Percentiles rank a stretch among this genome's conserved stretches.
These are phyloP conservation scores for Urochloa ruziziensis DNA, from an alignment of 176 grass and related monocot species.

Conservation along the genomic window DNA sequence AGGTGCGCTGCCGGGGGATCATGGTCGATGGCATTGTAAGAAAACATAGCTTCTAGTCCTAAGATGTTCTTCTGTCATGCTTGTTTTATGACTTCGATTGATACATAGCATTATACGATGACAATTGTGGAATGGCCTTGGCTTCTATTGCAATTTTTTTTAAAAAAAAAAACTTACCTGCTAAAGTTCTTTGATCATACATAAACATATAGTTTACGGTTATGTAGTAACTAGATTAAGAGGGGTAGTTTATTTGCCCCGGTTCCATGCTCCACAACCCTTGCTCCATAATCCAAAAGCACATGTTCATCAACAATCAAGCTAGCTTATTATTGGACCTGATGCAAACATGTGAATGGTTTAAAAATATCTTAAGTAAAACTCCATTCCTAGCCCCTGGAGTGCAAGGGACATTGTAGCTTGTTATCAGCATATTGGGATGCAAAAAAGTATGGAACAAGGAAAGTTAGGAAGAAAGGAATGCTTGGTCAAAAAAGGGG, in stretches of 20 bases:
- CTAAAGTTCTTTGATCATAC: background rate
- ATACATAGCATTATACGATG: background rate
- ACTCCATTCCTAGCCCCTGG: background rate
- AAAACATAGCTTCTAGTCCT: too few relatives aligned
- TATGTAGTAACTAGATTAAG: background rate
- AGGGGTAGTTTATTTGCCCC: background rate
- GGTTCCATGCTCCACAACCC: background rate
- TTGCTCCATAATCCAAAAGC: background rate
- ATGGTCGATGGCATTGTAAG: too few relatives aligned
- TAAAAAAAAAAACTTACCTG: background rate
- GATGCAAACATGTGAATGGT: background rate
- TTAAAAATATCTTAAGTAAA: background rate
- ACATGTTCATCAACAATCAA: background rate
- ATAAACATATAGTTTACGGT: background rate
- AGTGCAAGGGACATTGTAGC: background rate
- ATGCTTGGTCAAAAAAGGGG: constrained; percentile 26
- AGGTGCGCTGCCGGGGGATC: too few relatives aligned
- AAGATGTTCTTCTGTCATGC: too few relatives aligned
- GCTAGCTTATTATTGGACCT: background rate
- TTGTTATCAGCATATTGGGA: background rate
- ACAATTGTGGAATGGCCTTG: too few relatives aligned
- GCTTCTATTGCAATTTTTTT: background rate
- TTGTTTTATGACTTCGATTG: background rate
- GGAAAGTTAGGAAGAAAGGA: background rate
- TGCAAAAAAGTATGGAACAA: background rate